Evolutionary conservation across 1,284 basidiomycete species (phyloP).

Genomic region (Ustilago loliicola): DNA sequence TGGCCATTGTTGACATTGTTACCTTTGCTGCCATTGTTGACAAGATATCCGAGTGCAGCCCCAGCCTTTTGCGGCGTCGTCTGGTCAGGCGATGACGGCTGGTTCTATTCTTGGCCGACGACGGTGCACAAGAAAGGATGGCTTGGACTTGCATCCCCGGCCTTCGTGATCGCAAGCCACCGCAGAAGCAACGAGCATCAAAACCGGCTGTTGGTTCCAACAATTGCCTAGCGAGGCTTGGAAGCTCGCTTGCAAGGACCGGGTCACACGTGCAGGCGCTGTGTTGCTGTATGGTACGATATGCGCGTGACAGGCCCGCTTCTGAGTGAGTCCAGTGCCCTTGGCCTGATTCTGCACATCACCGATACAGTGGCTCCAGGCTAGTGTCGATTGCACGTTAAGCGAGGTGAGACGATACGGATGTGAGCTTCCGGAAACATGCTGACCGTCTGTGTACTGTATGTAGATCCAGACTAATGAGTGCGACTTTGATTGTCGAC

Average conservation of each 20-base stretch:
- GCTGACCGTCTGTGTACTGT: background rate
- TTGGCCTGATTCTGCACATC: background rate
- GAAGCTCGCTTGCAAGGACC: background rate
- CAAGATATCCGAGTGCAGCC: too few species aligned
- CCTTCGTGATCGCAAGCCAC: conserved; percentile 1
- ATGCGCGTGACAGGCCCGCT: conserved; percentile 1
- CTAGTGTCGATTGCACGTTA: background rate
- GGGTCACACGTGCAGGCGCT: background rate
- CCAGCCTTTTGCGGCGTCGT: background rate
- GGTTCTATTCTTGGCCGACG: background rate
- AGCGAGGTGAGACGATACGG: conserved; percentile 1
- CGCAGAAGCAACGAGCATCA: background rate
- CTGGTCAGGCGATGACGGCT: background rate
- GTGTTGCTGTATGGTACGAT: conserved; percentile 2
- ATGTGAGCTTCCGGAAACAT: background rate
- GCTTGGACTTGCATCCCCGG: background rate
- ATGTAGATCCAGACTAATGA: background rate
- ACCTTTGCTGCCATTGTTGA: background rate
- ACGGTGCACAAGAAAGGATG: background rate
- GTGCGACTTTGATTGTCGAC: background rate
- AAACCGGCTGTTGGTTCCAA: background rate
- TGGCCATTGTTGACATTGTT: background rate
- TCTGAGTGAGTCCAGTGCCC: background rate
- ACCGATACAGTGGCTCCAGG: background rate
- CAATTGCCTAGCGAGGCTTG: background rate